Conservation (phyloP, 2,329 filamentous ascomycete species). For the Hypoxylon sp. region DNA sequence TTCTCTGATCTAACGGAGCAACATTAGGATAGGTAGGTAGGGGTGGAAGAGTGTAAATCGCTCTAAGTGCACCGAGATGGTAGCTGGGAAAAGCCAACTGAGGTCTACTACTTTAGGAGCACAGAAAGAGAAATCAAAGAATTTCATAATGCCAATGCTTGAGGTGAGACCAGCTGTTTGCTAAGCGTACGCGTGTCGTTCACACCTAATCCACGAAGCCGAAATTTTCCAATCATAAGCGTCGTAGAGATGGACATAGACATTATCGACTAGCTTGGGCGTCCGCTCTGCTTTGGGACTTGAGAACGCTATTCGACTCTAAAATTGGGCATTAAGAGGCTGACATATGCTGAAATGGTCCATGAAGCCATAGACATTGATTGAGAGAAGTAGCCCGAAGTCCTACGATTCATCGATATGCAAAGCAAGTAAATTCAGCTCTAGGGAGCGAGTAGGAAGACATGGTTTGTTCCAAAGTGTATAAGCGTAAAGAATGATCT, state of each 20-base stretch:
- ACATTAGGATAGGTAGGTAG: no score
- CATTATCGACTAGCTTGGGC: slow-evolving; percentile 39
- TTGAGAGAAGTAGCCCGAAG: slow-evolving; percentile 28
- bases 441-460: not conserved
- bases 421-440: slow-evolving; percentile 35
- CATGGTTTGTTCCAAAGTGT: not conserved
- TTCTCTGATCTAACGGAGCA: no score
- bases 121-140: not conserved
- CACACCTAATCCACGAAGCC: no score
- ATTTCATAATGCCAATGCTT: not conserved
- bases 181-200: no score
- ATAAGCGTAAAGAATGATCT: slow-evolving; percentile 28
- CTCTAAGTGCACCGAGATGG: no score
- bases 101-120: not conserved
- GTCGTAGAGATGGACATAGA: slow-evolving; percentile 14
- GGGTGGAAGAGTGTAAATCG: no score
- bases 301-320: slow-evolving; percentile 28
- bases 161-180: not conserved
- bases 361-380: slow-evolving; percentile 38
- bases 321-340: slow-evolving; percentile 42
- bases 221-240: no score
- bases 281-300: slow-evolving; percentile 46
- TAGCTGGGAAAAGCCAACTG: no score
- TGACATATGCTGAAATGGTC: slow-evolving; percentile 33
- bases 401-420: slow-evolving; percentile 48